Conservation (phyloP, 768 basidiomycete genomes). For the Agaricus sinodeliciosus region DNA sequence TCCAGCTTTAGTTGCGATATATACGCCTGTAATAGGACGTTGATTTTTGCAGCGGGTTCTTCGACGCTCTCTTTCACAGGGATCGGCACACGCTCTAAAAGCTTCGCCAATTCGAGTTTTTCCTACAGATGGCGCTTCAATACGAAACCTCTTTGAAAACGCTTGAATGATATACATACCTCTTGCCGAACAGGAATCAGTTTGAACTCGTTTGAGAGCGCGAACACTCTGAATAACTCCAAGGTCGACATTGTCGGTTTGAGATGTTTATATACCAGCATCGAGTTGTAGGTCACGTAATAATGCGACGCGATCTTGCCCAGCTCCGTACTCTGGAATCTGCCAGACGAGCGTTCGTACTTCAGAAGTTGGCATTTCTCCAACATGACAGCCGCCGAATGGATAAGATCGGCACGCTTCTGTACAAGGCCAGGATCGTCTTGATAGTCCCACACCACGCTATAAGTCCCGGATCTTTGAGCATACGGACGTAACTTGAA, state of each 20-base stretch:
- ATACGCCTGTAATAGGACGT: conserved; percentile 84
- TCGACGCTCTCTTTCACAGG: conserved; percentile 97
- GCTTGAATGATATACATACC: conserved; percentile 2
- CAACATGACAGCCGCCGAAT: conserved; percentile 86
- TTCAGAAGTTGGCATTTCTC: conserved; percentile 94
- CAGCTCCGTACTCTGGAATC: conserved; percentile 89
- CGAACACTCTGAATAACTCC: conserved; percentile 94
- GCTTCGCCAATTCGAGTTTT: conserved; percentile 84
- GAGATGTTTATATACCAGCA: conserved; percentile 94
- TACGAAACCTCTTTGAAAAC: conserved; percentile 14
- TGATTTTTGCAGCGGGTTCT: conserved; percentile 96
- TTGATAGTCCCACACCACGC: background rate
- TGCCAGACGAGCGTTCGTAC: conserved; percentile 83
- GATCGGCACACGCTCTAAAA: conserved; percentile 92
- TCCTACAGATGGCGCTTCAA: conserved; percentile 60
- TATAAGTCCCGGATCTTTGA: background rate
- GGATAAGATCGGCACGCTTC: conserved; percentile 90
- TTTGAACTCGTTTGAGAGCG: conserved; percentile 93
- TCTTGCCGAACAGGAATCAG: conserved; percentile 25
- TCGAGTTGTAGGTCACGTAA: conserved; percentile 91
- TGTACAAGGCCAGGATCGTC: conserved; percentile 42
- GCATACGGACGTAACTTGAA: background rate
- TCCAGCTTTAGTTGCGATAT: conserved; percentile 93
- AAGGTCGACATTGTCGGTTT: conserved; percentile 80
- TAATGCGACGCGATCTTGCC: conserved; percentile 94